Percentiles rank a stretch among this genome's conserved stretches.
phyloP scores from a whole-genome alignment of 208 protist species.

The Tritrichomonas foetus region DNA sequence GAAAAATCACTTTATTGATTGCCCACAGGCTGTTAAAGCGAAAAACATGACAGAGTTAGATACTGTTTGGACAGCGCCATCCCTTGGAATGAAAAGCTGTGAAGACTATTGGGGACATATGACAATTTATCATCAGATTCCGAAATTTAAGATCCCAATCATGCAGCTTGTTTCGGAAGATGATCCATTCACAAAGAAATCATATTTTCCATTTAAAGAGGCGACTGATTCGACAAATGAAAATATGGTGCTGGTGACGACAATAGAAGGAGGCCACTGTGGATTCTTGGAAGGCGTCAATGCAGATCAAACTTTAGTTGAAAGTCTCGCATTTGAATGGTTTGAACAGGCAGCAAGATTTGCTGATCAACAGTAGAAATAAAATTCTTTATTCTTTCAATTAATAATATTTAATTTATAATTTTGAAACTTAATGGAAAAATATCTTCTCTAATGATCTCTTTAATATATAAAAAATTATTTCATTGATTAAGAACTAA shows the following conservation, averaged over 20 bases:
- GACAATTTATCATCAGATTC: background rate
- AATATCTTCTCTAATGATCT: too few relatives aligned
- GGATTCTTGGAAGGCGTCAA: background rate
- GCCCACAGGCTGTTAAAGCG: background rate
- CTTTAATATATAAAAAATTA: too few relatives aligned
- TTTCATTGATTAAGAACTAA: too few relatives aligned
- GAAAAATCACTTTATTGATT: background rate
- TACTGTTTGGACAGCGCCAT: background rate
- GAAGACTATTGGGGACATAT: background rate
- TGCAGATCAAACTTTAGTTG: background rate
- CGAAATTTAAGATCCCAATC: background rate
- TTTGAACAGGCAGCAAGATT: background rate
- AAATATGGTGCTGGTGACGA: background rate
- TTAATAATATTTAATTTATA: too few relatives aligned
- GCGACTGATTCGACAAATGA: background rate
- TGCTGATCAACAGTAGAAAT: too few relatives aligned
- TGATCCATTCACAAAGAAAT: slow-evolving; percentile 8
- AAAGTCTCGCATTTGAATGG: background rate
- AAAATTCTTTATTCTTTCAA: too few relatives aligned
- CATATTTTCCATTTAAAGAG: background rate
- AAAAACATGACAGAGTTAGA: background rate
- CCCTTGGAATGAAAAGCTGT: background rate
- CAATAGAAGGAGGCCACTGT: background rate
- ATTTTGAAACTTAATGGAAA: too few relatives aligned
- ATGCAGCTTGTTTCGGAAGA: background rate